A percentile compares a stretch with the other conserved stretches of the same genome.
Evolutionary conservation across 805 yeast species (phyloP).

Genomic region (Helenozyma rhizophorensis): DNA sequence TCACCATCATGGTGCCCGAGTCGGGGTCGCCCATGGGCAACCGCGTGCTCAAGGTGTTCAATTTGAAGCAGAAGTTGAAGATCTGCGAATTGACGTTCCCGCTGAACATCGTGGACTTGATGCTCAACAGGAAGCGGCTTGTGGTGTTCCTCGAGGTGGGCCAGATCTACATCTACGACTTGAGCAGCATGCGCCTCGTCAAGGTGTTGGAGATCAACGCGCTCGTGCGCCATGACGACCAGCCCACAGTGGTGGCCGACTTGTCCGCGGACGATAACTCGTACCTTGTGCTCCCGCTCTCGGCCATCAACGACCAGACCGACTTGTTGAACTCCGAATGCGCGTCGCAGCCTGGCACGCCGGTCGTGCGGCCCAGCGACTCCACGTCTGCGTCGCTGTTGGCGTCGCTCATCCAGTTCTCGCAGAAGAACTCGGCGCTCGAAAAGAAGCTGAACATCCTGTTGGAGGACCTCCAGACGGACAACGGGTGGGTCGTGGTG

Average conservation of each 20-base stretch:
- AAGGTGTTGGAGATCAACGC: conserved; percentile 31
- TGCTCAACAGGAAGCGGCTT: conserved; percentile 76
- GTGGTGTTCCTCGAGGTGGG: conserved; percentile 68
- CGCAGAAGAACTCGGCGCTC: conserved; percentile 18
- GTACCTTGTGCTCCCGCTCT: conserved; percentile 32
- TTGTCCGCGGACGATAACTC: conserved; percentile 33
- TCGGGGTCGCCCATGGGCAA: conserved; percentile 18
- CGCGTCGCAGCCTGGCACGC: not conserved
- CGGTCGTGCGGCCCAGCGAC: conserved; percentile 6
- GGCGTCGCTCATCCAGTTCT: conserved; percentile 20
- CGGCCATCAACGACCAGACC: conserved; percentile 24
- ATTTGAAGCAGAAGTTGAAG: conserved; percentile 38
- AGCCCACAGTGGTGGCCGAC: conserved; percentile 26
- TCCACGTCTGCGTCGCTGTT: conserved; percentile 8
- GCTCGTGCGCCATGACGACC: conserved; percentile 2
- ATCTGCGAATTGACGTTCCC: conserved; percentile 91
- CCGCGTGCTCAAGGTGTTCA: conserved; percentile 34
- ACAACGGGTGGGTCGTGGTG: conserved; percentile 36
- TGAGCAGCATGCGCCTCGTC: conserved; percentile 80
- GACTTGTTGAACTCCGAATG: conserved; percentile 24
- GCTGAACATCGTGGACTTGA: conserved; percentile 63
- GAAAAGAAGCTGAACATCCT: conserved; percentile 16
- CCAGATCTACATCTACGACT: conserved; percentile 84
- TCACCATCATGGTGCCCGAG: conserved; percentile 38
- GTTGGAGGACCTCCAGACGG: conserved; percentile 24